phyloP scores from a whole-genome alignment of 2,329 filamentous ascomycete species.

The Cadophora malorum region DNA sequence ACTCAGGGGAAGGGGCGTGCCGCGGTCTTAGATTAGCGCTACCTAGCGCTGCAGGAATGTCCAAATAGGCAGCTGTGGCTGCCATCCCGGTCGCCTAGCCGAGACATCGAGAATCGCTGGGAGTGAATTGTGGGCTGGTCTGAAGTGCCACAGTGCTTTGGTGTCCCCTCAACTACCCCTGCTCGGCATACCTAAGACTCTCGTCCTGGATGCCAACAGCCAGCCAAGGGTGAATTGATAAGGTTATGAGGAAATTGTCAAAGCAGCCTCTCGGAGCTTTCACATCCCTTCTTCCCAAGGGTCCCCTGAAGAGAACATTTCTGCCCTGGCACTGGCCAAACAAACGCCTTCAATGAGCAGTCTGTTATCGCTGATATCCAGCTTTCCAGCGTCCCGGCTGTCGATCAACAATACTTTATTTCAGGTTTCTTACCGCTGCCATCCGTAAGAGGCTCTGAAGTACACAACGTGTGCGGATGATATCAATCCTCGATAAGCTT shows the following conservation, averaged over 20 bases:
- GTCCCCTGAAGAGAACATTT: neutral
- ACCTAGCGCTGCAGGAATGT: neutral
- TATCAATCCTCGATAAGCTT: neutral
- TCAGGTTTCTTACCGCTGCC: neutral
- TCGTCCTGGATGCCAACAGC: neutral
- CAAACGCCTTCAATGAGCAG: neutral
- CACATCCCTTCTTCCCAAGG: neutral
- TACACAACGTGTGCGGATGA: conserved; percentile 10
- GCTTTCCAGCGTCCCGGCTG: neutral
- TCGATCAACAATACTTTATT: conserved; percentile 17
- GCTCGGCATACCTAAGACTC: neutral
- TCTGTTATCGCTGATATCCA: neutral
- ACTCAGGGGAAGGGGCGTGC: conserved; percentile 3
- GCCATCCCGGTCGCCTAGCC: neutral
- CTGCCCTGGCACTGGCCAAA: neutral
- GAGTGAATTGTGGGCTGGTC: neutral
- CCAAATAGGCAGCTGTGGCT: conserved; percentile 15
- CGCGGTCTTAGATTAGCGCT: conserved; percentile 7
- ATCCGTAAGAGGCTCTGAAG: conserved; percentile 2
- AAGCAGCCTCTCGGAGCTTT: conserved; percentile 2
- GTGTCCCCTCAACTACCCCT: too few species aligned
- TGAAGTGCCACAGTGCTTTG: neutral
- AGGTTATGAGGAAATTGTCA: conserved; percentile 1
- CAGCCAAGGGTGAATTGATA: neutral
- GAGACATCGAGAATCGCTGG: conserved; percentile 4